phyloP scores from a whole-genome alignment of 495 filamentous ascomycete genomes.

The Cenococcum geophilum region DNA sequence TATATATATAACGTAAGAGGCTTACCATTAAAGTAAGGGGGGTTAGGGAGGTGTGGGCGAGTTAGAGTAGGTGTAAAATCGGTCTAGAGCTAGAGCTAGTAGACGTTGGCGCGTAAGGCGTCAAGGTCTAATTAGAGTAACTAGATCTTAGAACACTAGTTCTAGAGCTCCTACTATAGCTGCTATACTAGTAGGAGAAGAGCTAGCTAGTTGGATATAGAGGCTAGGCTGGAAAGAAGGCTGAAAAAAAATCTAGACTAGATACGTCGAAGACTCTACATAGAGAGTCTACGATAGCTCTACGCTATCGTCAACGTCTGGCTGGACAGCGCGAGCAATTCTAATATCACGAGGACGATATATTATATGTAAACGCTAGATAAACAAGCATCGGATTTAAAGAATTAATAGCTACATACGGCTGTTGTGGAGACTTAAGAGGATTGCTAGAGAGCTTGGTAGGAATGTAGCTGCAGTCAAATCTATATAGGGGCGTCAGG shows the following conservation, averaged over 20 bases:
- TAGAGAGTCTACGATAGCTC: neutral
- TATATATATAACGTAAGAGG: too few species aligned
- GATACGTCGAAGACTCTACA: too few species aligned
- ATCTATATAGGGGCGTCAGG: too few species aligned
- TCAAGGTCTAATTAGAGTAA: too few species aligned
- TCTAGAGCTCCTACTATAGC: neutral
- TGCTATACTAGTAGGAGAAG: neutral
- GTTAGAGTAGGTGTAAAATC: neutral
- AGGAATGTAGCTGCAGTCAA: too few species aligned
- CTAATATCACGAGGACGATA: conserved; percentile 1
- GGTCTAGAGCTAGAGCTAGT: too few species aligned
- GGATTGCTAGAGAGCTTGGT: too few species aligned
- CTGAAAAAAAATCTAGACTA: too few species aligned
- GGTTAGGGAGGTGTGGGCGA: neutral
- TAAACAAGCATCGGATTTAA: neutral
- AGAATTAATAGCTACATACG: too few species aligned
- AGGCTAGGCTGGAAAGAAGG: neutral
- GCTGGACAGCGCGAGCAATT: too few species aligned
- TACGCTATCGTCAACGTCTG: conserved; percentile 4
- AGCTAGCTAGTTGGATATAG: neutral
- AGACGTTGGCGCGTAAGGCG: too few species aligned
- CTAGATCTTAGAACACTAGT: neutral
- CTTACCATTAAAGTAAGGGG: neutral
- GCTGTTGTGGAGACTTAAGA: too few species aligned
- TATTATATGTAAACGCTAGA: neutral